Percentiles rank a stretch among this genome's conserved stretches.
These are phyloP conservation scores for Leishmania major DNA, from an alignment of 208 protist species.

Conservation along the genomic window DNA sequence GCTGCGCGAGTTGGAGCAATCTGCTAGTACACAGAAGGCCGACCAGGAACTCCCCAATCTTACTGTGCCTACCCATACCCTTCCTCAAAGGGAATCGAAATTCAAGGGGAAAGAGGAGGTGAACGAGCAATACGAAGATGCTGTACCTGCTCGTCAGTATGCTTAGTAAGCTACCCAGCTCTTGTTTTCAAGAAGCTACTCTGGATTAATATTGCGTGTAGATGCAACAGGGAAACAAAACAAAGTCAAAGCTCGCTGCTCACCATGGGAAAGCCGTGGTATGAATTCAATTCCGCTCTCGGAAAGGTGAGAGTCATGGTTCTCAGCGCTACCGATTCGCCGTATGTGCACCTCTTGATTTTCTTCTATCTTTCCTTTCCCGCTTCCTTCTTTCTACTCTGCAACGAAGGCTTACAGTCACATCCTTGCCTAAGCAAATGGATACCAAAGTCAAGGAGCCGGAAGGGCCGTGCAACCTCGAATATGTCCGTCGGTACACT, in stretches of 20 bases:
- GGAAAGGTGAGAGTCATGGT: background rate
- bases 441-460: conserved; percentile 77
- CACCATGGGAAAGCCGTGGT: background rate
- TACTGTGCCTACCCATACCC: conserved; percentile 32
- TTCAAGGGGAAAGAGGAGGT: background rate
- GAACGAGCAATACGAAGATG: conserved; percentile 9
- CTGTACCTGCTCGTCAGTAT: conserved; percentile 15
- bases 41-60: conserved; percentile 27
- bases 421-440: conserved; percentile 24
- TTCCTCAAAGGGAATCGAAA: conserved; percentile 10
- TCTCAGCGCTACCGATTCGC: background rate
- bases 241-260: background rate
- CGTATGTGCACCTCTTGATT: background rate
- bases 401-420: background rate
- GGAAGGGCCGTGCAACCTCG: conserved; percentile 76
- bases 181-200: background rate
- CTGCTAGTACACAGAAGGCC: conserved; percentile 10
- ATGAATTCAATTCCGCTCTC: no score
- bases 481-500: conserved; percentile 83
- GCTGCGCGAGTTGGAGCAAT: conserved; percentile 47
- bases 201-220: background rate
- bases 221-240: background rate
- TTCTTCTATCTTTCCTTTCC: background rate
- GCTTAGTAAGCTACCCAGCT: conserved; percentile 6
- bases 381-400: background rate